Percentiles rank a stretch among this genome's conserved stretches.
These are phyloP conservation scores for Chenopodium berlandieri DNA, from an alignment of 148 eudicot genomes.

Conservation along the genomic window DNA sequence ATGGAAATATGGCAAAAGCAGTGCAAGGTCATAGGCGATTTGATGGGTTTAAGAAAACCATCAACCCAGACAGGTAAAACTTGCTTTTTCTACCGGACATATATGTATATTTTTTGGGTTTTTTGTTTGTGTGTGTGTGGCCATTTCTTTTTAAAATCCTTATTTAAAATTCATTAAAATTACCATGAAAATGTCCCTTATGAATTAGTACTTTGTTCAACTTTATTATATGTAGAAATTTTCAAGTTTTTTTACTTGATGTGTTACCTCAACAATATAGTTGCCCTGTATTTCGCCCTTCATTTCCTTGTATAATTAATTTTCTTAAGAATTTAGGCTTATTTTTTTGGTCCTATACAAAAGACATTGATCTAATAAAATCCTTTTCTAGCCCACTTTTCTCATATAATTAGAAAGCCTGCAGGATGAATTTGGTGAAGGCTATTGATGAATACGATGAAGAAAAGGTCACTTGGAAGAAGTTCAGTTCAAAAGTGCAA, in stretches of 20 bases:
- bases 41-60: constrained; percentile 85
- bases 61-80: constrained; percentile 82
- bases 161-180: background rate
- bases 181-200: background rate
- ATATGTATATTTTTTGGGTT: background rate
- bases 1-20: constrained; percentile 99
- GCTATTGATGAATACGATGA: constrained; percentile 71
- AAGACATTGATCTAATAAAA: background rate
- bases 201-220: too few species aligned
- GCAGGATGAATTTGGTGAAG: constrained; percentile 84
- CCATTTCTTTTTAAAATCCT: background rate
- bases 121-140: background rate
- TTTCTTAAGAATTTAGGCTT: background rate
- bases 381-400: background rate
- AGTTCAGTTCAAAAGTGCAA: constrained; percentile 69
- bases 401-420: background rate
- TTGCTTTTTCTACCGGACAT: background rate
- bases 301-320: background rate
- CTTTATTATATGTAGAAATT: too few species aligned
- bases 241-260: background rate
- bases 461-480: constrained; percentile 70
- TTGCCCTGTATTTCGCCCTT: background rate
- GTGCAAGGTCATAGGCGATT: constrained; percentile 96
- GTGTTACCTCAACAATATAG: background rate
- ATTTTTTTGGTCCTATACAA: background rate